Evolutionary conservation across 164 flowering plant genomes (phyloP).

Genomic region (Liriodendron chinense): DNA sequence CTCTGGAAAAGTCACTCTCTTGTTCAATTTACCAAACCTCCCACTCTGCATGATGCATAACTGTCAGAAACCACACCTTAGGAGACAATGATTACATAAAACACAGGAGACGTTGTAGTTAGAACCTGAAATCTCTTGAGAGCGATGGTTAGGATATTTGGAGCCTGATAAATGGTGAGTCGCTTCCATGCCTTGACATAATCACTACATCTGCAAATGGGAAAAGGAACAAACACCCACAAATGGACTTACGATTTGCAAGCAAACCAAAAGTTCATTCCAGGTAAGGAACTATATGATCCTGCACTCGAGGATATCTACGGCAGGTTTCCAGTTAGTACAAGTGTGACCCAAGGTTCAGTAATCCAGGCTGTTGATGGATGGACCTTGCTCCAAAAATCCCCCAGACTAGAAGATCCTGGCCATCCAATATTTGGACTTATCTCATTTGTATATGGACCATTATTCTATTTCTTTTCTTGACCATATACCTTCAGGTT

Average conservation of each 20-base stretch:
- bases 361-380: too few species aligned
- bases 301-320: too few species aligned
- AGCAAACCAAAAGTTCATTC: too few species aligned
- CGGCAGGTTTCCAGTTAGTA: too few species aligned
- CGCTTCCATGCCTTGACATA: slow-evolving; percentile 95
- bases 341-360: too few species aligned
- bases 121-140: slow-evolving; percentile 92
- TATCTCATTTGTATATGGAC: too few species aligned
- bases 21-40: slow-evolving; percentile 93
- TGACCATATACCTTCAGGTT: too few species aligned
- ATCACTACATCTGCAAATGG: slow-evolving; percentile 68
- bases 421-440: too few species aligned
- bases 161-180: slow-evolving; percentile 62
- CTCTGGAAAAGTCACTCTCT: slow-evolving; percentile 85
- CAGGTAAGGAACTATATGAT: too few species aligned
- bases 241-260: background rate
- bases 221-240: slow-evolving; percentile 2
- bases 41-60: slow-evolving; percentile 63
- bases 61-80: slow-evolving; percentile 2
- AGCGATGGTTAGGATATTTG: slow-evolving; percentile 92
- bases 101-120: slow-evolving; percentile 1
- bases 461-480: too few species aligned
- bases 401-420: too few species aligned
- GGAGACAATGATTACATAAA: background rate
- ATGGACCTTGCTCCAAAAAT: too few species aligned